These are phyloP conservation scores for Cytospora paraplurivora DNA, from an alignment of 2,329 filamentous ascomycete species.

Conservation along the genomic window DNA sequence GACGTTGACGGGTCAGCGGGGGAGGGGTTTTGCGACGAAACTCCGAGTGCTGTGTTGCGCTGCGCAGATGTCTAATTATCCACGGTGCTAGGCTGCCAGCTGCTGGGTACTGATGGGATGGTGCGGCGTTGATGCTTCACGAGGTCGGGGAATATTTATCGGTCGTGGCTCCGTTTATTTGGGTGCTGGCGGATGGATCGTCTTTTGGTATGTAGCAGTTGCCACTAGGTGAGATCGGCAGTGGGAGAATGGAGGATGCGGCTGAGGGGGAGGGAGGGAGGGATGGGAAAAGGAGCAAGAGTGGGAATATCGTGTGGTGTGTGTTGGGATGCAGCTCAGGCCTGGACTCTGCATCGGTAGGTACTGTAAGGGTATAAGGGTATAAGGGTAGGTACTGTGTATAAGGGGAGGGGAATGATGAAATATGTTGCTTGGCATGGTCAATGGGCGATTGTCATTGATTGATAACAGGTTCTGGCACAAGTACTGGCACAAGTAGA, in stretches of 20 bases:
- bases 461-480: background rate
- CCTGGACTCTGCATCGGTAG: background rate
- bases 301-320: slow-evolving; percentile 1
- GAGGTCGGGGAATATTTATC: background rate
- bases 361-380: background rate
- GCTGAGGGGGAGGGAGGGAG: background rate
- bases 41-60: slow-evolving; percentile 8
- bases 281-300: background rate
- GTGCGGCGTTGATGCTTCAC: background rate
- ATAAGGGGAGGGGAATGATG: background rate
- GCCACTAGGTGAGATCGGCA: background rate
- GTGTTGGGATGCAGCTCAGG: background rate
- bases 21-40: slow-evolving; percentile 19
- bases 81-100: background rate
- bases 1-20: slow-evolving; percentile 1
- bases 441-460: background rate
- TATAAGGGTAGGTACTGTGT: background rate
- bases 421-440: background rate
- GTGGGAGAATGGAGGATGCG: background rate
- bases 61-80: background rate
- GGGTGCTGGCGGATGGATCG: background rate
- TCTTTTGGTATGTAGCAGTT: background rate
- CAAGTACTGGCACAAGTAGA: no score
- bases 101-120: slow-evolving; percentile 1
- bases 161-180: background rate